phyloP scores from a whole-genome alignment of 371 early-diverging fungal genomes.

The Mucor indicus region DNA sequence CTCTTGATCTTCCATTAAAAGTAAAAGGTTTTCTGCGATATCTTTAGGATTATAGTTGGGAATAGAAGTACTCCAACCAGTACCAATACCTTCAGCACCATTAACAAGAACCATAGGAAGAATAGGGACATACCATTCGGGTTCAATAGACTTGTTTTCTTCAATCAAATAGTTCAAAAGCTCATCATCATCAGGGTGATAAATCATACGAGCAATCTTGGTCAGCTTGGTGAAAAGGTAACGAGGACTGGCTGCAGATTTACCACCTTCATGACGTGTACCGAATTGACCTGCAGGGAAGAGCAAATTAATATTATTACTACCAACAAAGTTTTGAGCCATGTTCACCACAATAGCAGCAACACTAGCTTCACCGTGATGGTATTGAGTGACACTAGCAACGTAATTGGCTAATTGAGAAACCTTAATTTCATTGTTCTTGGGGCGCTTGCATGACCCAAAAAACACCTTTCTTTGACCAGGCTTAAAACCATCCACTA shows the following conservation, averaged over 20 bases:
- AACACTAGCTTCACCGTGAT: slow-evolving; percentile 97
- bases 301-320: slow-evolving; percentile 96
- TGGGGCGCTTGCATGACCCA: slow-evolving; percentile 90
- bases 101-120: slow-evolving; percentile 98
- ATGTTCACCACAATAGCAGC: slow-evolving; percentile 91
- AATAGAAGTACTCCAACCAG: slow-evolving; percentile 86
- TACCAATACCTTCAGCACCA: slow-evolving; percentile 99
- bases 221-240: slow-evolving; percentile 93
- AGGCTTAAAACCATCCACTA: slow-evolving; percentile 99
- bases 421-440: slow-evolving; percentile 90
- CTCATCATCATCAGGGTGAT: slow-evolving; percentile 87
- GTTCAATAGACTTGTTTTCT: slow-evolving; percentile 95
- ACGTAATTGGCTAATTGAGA: slow-evolving; percentile 96
- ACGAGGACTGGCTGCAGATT: slow-evolving; percentile 98
- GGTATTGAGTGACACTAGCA: slow-evolving; percentile 93
- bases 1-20: slow-evolving; percentile 80
- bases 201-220: slow-evolving; percentile 83
- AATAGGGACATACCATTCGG: slow-evolving; percentile 97
- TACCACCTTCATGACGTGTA: slow-evolving; percentile 95
- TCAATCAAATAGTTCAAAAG: slow-evolving; percentile 91
- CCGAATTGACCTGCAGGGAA: slow-evolving; percentile 98
- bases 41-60: slow-evolving; percentile 94
- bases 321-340: slow-evolving; percentile 99
- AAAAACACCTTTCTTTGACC: slow-evolving; percentile 98
- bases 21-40: slow-evolving; percentile 86